Conservation (phyloP, 1,284 basidiomycete genomes). For the Papiliotrema laurentii region DNA sequence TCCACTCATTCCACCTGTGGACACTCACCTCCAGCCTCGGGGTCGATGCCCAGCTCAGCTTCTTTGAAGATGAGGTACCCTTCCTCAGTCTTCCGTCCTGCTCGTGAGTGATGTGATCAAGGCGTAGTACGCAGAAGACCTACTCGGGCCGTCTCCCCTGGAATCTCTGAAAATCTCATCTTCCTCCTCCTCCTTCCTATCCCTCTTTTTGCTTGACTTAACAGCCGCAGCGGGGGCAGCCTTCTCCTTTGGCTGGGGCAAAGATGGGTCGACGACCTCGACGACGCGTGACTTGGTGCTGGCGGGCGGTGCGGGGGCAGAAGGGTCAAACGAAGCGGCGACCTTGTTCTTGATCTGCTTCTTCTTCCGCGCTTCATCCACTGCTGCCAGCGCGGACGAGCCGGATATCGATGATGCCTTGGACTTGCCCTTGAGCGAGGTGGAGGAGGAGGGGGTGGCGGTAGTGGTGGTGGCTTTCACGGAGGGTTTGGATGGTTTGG, state of each 20-base stretch:
- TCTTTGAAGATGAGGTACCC: slow-evolving; percentile 81
- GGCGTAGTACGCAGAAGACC: slow-evolving; percentile 38
- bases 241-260: not conserved
- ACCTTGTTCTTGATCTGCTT: slow-evolving; percentile 21
- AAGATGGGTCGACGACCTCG: slow-evolving; percentile 5
- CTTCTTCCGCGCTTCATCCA: slow-evolving; percentile 15
- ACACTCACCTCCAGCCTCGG: slow-evolving; percentile 67
- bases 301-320: not conserved
- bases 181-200: slow-evolving; percentile 43
- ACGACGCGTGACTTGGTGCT: not conserved
- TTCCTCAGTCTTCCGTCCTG: slow-evolving; percentile 77
- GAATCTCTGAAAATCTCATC: slow-evolving; percentile 65
- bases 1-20: slow-evolving; percentile 15
- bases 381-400: not conserved
- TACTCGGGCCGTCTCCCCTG: slow-evolving; percentile 66
- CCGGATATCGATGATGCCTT: slow-evolving; percentile 1
- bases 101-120: not conserved
- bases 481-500: slow-evolving; percentile 17
- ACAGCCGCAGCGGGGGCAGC: slow-evolving; percentile 1
- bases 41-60: slow-evolving; percentile 70
- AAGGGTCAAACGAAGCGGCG: slow-evolving; percentile 9
- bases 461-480: slow-evolving; percentile 1
- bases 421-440: slow-evolving; percentile 6
- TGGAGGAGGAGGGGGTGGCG: slow-evolving; percentile 2
- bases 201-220: slow-evolving; percentile 14